Evolutionary conservation across 129 eudicot species (phyloP).

Genomic region (Pseudognaphalium luteoalbum): DNA sequence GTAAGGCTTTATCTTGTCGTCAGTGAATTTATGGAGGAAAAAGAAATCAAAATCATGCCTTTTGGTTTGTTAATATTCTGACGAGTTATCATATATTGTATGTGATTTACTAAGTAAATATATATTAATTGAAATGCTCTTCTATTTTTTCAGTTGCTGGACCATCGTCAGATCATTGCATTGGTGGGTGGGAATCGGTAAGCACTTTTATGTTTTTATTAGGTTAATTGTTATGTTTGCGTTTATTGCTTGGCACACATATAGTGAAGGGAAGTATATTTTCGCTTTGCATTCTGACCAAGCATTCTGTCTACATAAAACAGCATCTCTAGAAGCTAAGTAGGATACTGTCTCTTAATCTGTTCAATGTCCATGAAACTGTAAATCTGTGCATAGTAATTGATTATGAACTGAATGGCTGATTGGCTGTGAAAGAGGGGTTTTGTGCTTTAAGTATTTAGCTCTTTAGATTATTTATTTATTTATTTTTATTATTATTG

Average conservation of each 20-base stretch:
- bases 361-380: neutral
- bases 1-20: neutral
- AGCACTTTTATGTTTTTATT: conserved; percentile 3
- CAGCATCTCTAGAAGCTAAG: neutral
- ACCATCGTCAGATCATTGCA: conserved; percentile 37
- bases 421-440: neutral
- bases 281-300: neutral
- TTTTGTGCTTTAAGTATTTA: neutral
- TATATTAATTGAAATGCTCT: neutral
- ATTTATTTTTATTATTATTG: neutral
- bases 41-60: neutral
- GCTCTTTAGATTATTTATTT: neutral
- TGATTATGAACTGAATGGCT: neutral
- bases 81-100: neutral
- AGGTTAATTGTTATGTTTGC: neutral
- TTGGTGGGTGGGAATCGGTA: conserved; percentile 60
- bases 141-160: conserved; percentile 45
- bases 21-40: neutral
- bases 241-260: neutral
- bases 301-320: neutral
- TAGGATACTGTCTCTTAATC: neutral
- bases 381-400: neutral
- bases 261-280: neutral
- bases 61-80: neutral
- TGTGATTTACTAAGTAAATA: neutral